phyloP scores from a whole-genome alignment of 1,284 basidiomycete species.

The Moesziomyces sp. region DNA sequence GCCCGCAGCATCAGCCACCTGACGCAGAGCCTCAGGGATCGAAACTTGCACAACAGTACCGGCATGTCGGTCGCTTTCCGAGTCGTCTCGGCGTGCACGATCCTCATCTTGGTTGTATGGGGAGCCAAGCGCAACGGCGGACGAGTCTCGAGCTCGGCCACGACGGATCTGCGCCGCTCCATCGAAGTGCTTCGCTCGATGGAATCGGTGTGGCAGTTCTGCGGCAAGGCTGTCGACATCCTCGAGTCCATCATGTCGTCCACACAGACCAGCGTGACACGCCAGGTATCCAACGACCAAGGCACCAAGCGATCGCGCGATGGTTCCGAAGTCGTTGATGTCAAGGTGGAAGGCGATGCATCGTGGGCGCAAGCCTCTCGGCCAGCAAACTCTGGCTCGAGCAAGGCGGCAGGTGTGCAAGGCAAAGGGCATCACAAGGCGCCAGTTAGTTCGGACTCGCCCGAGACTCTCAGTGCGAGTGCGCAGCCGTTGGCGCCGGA shows the following conservation, averaged over 20 bases:
- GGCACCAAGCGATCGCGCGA: slow-evolving; percentile 37
- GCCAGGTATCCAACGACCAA: slow-evolving; percentile 17
- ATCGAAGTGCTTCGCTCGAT: slow-evolving; percentile 48
- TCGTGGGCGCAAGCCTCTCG: background rate
- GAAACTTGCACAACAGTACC: slow-evolving; percentile 26
- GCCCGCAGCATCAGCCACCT: slow-evolving; percentile 57
- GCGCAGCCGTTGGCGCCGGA: slow-evolving; percentile 21
- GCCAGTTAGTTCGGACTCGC: slow-evolving; percentile 4
- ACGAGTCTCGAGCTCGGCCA: slow-evolving; percentile 45
- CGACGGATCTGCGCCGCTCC: slow-evolving; percentile 51
- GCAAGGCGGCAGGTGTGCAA: background rate
- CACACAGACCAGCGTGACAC: slow-evolving; percentile 35
- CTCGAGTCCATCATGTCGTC: slow-evolving; percentile 46
- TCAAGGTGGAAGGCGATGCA: slow-evolving; percentile 4
- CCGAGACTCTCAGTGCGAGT: slow-evolving; percentile 8
- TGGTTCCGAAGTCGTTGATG: slow-evolving; percentile 18
- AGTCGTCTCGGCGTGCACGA: slow-evolving; percentile 38
- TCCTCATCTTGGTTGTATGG: slow-evolving; percentile 57
- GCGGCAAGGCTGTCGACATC: slow-evolving; percentile 46
- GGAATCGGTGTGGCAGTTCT: slow-evolving; percentile 52
- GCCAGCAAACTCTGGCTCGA: background rate
- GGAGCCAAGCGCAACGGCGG: slow-evolving; percentile 52
- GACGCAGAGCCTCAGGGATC: slow-evolving; percentile 39
- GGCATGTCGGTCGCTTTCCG: slow-evolving; percentile 31
- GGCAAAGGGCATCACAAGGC: slow-evolving; percentile 1